Evolutionary conservation across 805 yeast species (phyloP).

Genomic region (Candida taoyuanica): DNA sequence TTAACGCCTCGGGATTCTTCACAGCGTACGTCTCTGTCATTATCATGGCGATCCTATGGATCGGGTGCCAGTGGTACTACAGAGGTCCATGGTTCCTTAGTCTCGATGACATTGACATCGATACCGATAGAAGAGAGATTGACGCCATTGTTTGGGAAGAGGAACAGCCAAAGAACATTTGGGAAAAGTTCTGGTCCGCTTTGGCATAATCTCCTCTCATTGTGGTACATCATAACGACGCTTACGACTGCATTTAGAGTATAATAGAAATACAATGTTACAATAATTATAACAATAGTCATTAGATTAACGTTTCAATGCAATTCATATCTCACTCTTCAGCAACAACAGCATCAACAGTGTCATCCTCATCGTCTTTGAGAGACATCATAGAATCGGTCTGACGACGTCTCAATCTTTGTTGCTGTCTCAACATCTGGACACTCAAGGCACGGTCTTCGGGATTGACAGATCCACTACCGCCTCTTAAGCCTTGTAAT

Average conservation of each 20-base stretch:
- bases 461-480: slow-evolving; percentile 20
- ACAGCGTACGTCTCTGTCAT: slow-evolving; percentile 73
- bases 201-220: slow-evolving; percentile 6
- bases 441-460: slow-evolving; percentile 36
- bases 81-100: slow-evolving; percentile 39
- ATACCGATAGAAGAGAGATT: slow-evolving; percentile 26
- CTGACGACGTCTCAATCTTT: slow-evolving; percentile 28
- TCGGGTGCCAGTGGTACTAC: slow-evolving; percentile 49
- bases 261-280: background rate
- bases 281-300: too few species aligned
- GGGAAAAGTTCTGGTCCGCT: slow-evolving; percentile 52
- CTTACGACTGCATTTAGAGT: too few species aligned
- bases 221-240: background rate
- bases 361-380: slow-evolving; percentile 3
- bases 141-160: slow-evolving; percentile 51
- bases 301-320: too few species aligned
- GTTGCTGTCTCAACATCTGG: slow-evolving; percentile 39
- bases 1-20: slow-evolving; percentile 56
- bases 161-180: slow-evolving; percentile 42
- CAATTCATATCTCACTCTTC: slow-evolving; percentile 1
- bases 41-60: slow-evolving; percentile 52
- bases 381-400: slow-evolving; percentile 5
- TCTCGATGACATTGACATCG: slow-evolving; percentile 24
- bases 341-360: slow-evolving; percentile 2
- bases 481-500: slow-evolving; percentile 51